Conservation (phyloP, 2,329 filamentous ascomycete species). For the Colletotrichum sp. region DNA sequence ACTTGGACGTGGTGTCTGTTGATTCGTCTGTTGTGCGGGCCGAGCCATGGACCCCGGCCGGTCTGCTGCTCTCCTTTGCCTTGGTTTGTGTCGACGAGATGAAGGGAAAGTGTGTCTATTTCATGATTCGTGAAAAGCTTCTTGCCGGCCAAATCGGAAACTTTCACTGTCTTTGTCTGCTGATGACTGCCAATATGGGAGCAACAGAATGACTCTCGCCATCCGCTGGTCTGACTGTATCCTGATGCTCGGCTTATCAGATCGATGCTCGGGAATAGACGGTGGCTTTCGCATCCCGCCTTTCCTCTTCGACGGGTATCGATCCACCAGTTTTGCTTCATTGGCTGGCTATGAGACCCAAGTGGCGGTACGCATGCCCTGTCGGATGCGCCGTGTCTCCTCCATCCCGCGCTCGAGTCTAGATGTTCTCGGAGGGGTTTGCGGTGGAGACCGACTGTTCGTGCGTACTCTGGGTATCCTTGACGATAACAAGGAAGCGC, state of each 20-base stretch:
- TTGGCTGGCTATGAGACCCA: not conserved
- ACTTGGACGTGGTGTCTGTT: slow-evolving; percentile 13
- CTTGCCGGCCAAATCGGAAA: not conserved
- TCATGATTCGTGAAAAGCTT: not conserved
- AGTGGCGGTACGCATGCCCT: not conserved
- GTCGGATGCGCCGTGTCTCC: not conserved
- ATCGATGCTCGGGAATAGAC: not conserved
- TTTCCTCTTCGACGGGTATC: not conserved
- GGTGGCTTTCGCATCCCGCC: not conserved
- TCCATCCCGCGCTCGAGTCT: not conserved
- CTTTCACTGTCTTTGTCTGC: not conserved
- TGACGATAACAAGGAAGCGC: not conserved
- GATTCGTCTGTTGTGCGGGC: slow-evolving; percentile 13
- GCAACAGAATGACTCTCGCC: not conserved
- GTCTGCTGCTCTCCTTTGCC: not conserved
- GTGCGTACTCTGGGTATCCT: not conserved
- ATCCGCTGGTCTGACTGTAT: not conserved
- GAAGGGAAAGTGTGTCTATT: not conserved
- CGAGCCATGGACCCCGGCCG: slow-evolving; percentile 9
- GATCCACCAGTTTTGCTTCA: not conserved
- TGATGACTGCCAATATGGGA: not conserved
- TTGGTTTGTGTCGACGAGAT: not conserved
- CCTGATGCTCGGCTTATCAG: not conserved
- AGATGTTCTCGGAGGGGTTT: not conserved
- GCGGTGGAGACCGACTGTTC: not conserved